phyloP scores from a whole-genome alignment of 176 grass and related monocot genomes.

The Oryza brachyantha region DNA sequence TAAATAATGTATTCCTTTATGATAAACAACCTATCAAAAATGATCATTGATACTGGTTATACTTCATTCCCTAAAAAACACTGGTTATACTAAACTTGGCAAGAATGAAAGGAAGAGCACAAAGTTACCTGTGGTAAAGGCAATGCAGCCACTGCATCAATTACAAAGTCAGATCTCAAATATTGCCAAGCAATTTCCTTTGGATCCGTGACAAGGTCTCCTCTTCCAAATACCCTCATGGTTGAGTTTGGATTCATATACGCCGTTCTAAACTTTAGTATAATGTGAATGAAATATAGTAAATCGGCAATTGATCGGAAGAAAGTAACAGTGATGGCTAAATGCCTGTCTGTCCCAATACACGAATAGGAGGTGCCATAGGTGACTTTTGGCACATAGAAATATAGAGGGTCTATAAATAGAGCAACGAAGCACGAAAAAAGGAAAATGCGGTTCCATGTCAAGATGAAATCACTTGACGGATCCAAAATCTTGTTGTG shows the following conservation, averaged over 20 bases:
- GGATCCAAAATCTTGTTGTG: conserved; percentile 65
- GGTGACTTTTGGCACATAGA: conserved; percentile 71
- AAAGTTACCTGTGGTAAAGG: conserved; percentile 90
- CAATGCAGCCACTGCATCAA: conserved; percentile 79
- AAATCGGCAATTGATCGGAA: conserved; percentile 70
- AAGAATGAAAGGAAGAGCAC: conserved; percentile 4
- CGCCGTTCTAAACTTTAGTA: conserved; percentile 86
- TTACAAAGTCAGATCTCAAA: conserved; percentile 71
- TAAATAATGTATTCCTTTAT: background rate
- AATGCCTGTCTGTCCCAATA: conserved; percentile 48
- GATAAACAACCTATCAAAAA: background rate
- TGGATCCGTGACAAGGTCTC: conserved; percentile 76
- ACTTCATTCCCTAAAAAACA: background rate
- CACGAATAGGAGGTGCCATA: conserved; percentile 30
- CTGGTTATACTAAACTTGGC: background rate
- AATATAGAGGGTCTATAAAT: conserved; percentile 93
- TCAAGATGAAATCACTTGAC: conserved; percentile 67
- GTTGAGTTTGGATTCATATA: conserved; percentile 67
- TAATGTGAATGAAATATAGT: conserved; percentile 74
- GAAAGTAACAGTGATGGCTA: conserved; percentile 65
- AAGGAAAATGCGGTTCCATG: conserved; percentile 83
- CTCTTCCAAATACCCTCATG: conserved; percentile 79
- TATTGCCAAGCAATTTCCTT: conserved; percentile 81
- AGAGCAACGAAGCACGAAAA: conserved; percentile 65
- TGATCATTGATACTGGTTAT: background rate